A percentile compares a stretch with the other conserved stretches of the same genome.
phyloP scores from a whole-genome alignment of 139 green algal species.

The Tetraselmis chui region DNA sequence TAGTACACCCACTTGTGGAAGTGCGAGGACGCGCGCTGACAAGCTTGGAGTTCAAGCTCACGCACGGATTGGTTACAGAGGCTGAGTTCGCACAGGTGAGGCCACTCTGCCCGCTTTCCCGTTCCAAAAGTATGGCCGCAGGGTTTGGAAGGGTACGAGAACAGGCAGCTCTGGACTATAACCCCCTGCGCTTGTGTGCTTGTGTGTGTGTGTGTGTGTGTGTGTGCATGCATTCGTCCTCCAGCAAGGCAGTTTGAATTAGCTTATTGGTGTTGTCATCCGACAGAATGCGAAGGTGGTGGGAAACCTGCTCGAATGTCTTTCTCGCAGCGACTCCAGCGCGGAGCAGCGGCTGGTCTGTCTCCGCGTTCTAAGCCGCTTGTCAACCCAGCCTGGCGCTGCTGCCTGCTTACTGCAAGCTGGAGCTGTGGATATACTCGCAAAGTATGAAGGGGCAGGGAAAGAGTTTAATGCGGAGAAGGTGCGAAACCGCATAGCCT shows the following conservation, averaged over 20 bases:
- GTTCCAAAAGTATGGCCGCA: too few relatives aligned
- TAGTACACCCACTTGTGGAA: slow-evolving; percentile 41
- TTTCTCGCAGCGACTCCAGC: neutral
- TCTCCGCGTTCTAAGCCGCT: neutral
- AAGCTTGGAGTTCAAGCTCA: slow-evolving; percentile 53
- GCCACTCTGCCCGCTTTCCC: too few relatives aligned
- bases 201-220: too few relatives aligned
- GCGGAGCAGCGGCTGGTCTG: neutral
- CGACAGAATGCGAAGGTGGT: neutral
- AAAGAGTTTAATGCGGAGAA: too few relatives aligned
- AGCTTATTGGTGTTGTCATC: too few relatives aligned
- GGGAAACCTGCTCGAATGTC: neutral
- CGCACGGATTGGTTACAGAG: slow-evolving; percentile 32
- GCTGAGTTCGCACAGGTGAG: slow-evolving; percentile 31
- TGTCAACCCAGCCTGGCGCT: neutral
- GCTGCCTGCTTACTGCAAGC: neutral
- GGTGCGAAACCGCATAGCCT: too few relatives aligned
- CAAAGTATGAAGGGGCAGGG: too few relatives aligned
- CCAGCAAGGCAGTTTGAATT: too few relatives aligned
- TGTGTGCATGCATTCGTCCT: too few relatives aligned
- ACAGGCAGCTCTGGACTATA: too few relatives aligned
- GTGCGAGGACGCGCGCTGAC: slow-evolving; percentile 36
- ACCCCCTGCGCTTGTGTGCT: too few relatives aligned
- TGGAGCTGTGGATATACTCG: neutral
- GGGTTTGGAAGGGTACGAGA: too few relatives aligned